phyloP scores from a whole-genome alignment of 164 flowering plant species.

The Kalanchoe fedtschenkoi region DNA sequence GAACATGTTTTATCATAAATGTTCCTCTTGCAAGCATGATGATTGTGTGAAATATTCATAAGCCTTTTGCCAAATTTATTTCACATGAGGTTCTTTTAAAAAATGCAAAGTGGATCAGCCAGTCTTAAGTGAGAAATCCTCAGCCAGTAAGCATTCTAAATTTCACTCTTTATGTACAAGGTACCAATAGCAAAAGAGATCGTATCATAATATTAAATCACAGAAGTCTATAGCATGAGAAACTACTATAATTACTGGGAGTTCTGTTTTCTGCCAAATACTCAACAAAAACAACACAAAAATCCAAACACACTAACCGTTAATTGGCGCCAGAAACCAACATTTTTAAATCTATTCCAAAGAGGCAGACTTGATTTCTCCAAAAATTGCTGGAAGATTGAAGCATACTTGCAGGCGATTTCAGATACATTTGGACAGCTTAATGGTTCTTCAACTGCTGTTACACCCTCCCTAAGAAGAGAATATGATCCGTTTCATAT shows the following conservation, averaged over 20 bases:
- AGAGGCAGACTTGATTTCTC: conserved; percentile 54
- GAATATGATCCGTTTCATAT: background rate
- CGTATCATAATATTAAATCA: background rate
- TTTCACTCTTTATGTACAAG: background rate
- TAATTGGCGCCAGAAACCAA: conserved; percentile 93
- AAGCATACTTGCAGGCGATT: conserved; percentile 64
- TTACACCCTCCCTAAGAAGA: conserved; percentile 80
- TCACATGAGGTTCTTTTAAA: too few relatives aligned
- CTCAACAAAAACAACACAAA: background rate
- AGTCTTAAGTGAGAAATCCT: background rate
- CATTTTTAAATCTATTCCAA: conserved; percentile 83
- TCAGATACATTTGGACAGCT: conserved; percentile 81
- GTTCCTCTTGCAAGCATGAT: too few relatives aligned
- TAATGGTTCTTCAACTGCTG: conserved; percentile 75
- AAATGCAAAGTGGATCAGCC: too few relatives aligned
- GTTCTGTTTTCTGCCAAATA: background rate
- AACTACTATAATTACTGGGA: background rate
- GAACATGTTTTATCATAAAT: background rate
- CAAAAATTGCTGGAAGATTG: conserved; percentile 69
- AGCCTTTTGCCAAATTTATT: too few relatives aligned
- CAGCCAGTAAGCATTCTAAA: background rate
- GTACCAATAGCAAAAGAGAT: background rate
- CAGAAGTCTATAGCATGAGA: background rate
- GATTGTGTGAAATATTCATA: too few relatives aligned
- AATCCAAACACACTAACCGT: conserved; percentile 38